A percentile compares a stretch with the other conserved stretches of the same genome.
phyloP scores from a whole-genome alignment of 2,329 filamentous ascomycete genomes.

The Paecilomyces dactylethromorphus region DNA sequence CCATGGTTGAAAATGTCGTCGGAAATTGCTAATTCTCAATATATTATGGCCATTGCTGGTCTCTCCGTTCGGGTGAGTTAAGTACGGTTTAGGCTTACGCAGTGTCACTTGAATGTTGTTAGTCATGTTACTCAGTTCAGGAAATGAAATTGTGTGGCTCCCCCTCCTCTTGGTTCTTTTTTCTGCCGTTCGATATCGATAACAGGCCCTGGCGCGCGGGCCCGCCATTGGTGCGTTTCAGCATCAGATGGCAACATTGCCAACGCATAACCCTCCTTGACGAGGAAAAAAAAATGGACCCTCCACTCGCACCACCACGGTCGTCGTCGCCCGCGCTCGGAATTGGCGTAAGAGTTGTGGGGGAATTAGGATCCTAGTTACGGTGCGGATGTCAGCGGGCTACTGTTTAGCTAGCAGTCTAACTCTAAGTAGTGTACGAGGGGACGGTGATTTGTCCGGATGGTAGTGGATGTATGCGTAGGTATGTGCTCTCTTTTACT shows the following conservation, averaged over 20 bases:
- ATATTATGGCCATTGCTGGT: too few relatives aligned
- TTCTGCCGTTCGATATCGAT: not conserved
- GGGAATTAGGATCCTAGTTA: not conserved
- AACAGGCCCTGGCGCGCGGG: not conserved
- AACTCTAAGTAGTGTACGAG: not conserved
- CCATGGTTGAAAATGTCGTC: too few relatives aligned
- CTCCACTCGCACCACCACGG: not conserved
- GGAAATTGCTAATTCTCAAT: too few relatives aligned
- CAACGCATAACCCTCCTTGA: conserved; percentile 1
- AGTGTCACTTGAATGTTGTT: not conserved
- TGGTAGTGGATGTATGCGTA: not conserved
- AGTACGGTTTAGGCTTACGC: too few relatives aligned
- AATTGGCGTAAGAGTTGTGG: not conserved
- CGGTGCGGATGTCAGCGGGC: not conserved
- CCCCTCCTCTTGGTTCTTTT: not conserved
- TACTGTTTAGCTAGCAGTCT: not conserved
- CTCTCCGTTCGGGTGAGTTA: too few relatives aligned
- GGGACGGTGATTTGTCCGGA: not conserved
- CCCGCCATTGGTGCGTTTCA: not conserved
- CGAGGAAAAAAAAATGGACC: not conserved
- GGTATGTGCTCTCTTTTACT: not conserved
- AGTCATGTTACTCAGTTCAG: not conserved
- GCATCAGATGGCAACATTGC: not conserved
- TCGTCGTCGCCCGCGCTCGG: not conserved
- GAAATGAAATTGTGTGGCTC: not conserved